phyloP scores from a whole-genome alignment of 1,284 basidiomycete genomes.

The Laetiporus sulphureus region DNA sequence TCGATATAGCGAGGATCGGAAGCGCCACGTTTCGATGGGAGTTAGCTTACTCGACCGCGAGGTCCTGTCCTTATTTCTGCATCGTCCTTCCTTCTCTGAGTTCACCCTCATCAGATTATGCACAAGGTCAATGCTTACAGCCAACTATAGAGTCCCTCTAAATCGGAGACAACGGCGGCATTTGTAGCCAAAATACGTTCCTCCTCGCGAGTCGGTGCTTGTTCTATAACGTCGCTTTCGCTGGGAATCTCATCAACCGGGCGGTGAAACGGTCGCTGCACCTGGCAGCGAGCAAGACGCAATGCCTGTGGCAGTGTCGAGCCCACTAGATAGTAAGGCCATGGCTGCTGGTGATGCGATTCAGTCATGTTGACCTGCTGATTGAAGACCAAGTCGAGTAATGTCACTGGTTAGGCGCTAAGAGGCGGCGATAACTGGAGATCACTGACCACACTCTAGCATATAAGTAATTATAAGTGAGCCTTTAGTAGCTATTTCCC shows the following conservation, averaged over 20 bases:
- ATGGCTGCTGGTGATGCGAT: no score
- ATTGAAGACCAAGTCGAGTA: no score
- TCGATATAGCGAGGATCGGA: background rate
- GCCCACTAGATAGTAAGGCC: background rate
- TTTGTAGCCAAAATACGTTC: background rate
- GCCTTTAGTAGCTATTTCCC: no score
- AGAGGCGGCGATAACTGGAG: no score
- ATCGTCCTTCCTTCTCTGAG: background rate
- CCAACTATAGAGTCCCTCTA: slow-evolving; percentile 1
- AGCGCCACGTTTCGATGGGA: background rate
- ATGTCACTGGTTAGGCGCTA: no score
- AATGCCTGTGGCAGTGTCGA: background rate
- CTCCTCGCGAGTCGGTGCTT: background rate
- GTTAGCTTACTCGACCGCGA: background rate
- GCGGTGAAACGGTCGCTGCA: background rate
- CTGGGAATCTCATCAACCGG: background rate
- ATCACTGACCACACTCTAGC: no score
- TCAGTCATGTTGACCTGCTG: no score
- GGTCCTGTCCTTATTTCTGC: background rate
- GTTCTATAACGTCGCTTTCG: background rate
- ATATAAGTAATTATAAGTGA: no score
- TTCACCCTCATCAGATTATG: background rate
- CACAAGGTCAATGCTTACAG: background rate
- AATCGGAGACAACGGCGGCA: background rate
- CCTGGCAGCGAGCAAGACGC: background rate